Evolutionary conservation across 768 basidiomycete genomes (phyloP).

Genomic region (Leccinum longicurvipes): DNA sequence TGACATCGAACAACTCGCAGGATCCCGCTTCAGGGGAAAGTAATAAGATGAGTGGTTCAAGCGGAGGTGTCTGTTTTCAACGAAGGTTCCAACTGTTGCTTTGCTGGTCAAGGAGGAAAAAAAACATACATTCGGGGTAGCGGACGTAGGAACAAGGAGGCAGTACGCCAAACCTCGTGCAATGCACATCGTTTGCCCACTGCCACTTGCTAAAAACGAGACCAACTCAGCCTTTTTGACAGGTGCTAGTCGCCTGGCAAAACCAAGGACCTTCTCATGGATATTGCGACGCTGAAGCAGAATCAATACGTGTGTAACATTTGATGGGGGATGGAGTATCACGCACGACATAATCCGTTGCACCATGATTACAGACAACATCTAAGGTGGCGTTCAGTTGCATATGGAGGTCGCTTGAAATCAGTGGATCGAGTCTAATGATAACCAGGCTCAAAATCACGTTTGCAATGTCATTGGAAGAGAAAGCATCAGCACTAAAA

Average conservation of each 20-base stretch:
- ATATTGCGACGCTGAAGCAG: conserved; percentile 44
- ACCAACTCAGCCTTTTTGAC: conserved; percentile 50
- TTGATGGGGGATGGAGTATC: not conserved
- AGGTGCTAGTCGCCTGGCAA: conserved; percentile 40
- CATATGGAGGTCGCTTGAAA: conserved; percentile 40
- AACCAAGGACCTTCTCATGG: conserved; percentile 42
- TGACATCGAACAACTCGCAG: conserved; percentile 48
- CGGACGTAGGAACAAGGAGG: conserved; percentile 7
- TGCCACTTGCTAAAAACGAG: conserved; percentile 49
- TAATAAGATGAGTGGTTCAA: conserved; percentile 47
- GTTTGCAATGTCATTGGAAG: conserved; percentile 44
- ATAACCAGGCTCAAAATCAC: conserved; percentile 49
- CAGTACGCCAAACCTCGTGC: conserved; percentile 56
- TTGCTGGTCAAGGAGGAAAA: not conserved
- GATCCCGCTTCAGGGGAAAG: conserved; percentile 44
- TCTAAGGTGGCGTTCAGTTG: conserved; percentile 50
- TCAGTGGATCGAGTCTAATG: conserved; percentile 53
- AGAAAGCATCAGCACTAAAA: conserved; percentile 32
- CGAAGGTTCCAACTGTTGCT: not conserved
- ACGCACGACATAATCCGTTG: conserved; percentile 34
- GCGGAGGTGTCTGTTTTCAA: conserved; percentile 48
- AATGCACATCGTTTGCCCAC: conserved; percentile 49
- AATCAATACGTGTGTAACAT: not conserved
- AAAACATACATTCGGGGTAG: conserved; percentile 13
- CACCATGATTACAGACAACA: conserved; percentile 36